A percentile compares a stretch with the other conserved stretches of the same genome.
Evolutionary conservation across 2,329 filamentous ascomycete genomes (phyloP).

Genomic region (Fusarium continuum): DNA sequence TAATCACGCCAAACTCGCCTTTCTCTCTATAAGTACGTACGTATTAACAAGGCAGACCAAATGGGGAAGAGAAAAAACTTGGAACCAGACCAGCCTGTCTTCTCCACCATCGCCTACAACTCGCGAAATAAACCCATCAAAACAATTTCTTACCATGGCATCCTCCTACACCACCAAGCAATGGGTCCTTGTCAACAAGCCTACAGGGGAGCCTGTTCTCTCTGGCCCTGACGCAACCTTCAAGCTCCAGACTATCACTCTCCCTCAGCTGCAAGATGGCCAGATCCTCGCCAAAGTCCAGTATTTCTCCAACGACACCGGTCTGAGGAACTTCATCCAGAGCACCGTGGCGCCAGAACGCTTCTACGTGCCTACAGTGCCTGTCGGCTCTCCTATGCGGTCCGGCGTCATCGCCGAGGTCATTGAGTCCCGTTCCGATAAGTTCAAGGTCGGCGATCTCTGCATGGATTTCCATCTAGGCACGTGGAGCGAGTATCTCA

Average conservation of each 20-base stretch:
- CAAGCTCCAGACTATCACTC: conserved; percentile 37
- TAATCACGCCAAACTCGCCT: conserved; percentile 14
- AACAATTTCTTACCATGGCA: conserved; percentile 27
- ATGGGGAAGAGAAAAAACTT: background rate
- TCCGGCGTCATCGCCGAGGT: conserved; percentile 45
- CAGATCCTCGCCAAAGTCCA: conserved; percentile 43
- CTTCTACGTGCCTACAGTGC: conserved; percentile 44
- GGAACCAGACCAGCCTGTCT: background rate
- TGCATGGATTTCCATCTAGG: conserved; percentile 45
- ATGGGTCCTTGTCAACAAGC: conserved; percentile 44
- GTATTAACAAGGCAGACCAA: background rate
- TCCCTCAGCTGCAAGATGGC: conserved; percentile 40
- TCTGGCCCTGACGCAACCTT: conserved; percentile 43
- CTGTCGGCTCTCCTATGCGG: conserved; percentile 42
- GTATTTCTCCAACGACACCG: conserved; percentile 46
- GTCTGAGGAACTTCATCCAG: conserved; percentile 44
- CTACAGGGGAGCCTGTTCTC: conserved; percentile 40
- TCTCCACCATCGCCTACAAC: conserved; percentile 6
- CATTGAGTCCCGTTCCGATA: conserved; percentile 38
- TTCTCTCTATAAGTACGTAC: conserved; percentile 24
- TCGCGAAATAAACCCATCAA: conserved; percentile 12
- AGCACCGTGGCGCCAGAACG: conserved; percentile 43
- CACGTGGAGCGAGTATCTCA: conserved; percentile 42
- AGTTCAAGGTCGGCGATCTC: conserved; percentile 42
- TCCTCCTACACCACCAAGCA: conserved; percentile 44